Conservation (phyloP, 352 stramenopile genomes). For the Globisporangium recalcitrans region DNA sequence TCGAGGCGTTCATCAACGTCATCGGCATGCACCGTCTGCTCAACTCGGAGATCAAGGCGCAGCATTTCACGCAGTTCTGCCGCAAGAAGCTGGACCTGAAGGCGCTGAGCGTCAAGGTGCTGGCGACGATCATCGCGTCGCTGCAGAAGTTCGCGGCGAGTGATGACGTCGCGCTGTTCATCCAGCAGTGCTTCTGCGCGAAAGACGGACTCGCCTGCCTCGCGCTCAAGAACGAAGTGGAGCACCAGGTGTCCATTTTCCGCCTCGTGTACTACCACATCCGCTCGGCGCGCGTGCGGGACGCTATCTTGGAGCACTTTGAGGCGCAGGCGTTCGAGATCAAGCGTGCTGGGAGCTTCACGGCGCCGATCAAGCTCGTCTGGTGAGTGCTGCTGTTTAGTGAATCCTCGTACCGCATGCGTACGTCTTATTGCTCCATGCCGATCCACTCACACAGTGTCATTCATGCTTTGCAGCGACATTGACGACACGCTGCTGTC, state of each 20-base stretch:
- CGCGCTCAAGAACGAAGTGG: conserved; percentile 64
- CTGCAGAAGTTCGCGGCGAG: conserved; percentile 52
- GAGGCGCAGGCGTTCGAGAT: conserved; percentile 43
- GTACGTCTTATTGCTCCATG: not conserved
- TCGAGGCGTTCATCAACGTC: conserved; percentile 56
- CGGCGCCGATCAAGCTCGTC: conserved; percentile 55
- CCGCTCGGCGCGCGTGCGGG: conserved; percentile 32
- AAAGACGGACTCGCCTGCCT: conserved; percentile 35
- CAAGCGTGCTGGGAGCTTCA: conserved; percentile 25
- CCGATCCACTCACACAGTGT: not conserved
- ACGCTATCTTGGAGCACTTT: conserved; percentile 59
- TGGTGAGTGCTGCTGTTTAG: conserved; percentile 36
- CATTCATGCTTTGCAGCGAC: too few species aligned
- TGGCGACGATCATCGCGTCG: conserved; percentile 47
- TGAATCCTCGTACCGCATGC: not conserved
- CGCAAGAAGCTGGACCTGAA: conserved; percentile 32
- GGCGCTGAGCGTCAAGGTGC: conserved; percentile 27
- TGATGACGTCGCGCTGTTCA: conserved; percentile 42
- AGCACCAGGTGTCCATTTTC: conserved; percentile 61
- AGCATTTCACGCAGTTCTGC: conserved; percentile 68
- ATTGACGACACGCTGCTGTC: conserved; percentile 82
- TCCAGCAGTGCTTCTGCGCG: conserved; percentile 53
- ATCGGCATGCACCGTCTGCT: conserved; percentile 49
- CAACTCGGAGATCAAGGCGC: conserved; percentile 67
- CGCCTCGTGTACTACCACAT: conserved; percentile 67